phyloP scores from a whole-genome alignment of 108 stramenopile species.

The Pseudonitzschia multiseries region DNA sequence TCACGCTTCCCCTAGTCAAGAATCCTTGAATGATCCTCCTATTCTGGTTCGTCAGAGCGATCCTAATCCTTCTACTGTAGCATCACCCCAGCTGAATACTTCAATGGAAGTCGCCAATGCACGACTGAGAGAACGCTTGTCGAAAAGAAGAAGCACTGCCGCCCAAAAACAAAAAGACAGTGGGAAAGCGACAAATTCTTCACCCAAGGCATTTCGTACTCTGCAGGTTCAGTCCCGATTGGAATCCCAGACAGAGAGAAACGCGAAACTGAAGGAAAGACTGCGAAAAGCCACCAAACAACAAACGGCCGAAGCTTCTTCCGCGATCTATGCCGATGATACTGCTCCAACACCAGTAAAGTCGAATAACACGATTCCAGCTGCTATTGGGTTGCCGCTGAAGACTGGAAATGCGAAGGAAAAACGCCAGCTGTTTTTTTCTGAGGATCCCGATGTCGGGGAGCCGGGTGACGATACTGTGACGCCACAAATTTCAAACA shows the following conservation, averaged over 20 bases:
- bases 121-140: conserved; percentile 15
- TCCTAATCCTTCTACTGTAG: conserved; percentile 1
- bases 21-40: background rate
- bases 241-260: background rate
- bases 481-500: background rate
- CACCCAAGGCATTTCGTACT: conserved; percentile 14
- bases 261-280: background rate
- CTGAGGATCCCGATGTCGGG: background rate
- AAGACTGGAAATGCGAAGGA: background rate
- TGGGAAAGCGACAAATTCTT: background rate
- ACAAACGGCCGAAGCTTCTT: background rate
- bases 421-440: background rate
- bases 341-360: background rate
- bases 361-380: background rate
- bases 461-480: background rate
- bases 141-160: conserved; percentile 7
- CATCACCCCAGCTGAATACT: background rate
- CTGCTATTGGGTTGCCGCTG: background rate
- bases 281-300: background rate
- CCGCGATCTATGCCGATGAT: background rate
- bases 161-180: background rate
- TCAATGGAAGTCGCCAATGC: conserved; percentile 16
- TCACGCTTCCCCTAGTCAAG: background rate
- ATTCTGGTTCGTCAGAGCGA: background rate
- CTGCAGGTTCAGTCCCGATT: background rate